Conservation (phyloP, 495 filamentous ascomycete genomes). For the Xylaria telfairii region DNA sequence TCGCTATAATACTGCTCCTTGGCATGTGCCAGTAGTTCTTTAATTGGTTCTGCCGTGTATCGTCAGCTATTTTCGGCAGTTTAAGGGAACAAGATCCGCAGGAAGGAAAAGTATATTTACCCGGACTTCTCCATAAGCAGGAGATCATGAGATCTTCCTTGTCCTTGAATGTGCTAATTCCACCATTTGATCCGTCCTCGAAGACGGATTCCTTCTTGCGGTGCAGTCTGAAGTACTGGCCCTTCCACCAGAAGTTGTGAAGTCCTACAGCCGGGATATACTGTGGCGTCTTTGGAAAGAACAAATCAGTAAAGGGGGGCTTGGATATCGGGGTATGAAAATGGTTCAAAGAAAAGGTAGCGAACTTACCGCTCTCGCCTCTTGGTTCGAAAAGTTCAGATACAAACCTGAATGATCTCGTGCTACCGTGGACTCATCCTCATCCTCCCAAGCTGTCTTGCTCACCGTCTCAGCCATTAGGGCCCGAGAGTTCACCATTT, state of each 20-base stretch:
- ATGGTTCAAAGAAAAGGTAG: neutral
- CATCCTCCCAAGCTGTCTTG: conserved; percentile 59
- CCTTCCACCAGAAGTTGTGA: conserved; percentile 50
- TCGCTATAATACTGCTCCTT: conserved; percentile 57
- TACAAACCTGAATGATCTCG: conserved; percentile 43
- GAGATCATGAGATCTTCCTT: conserved; percentile 50
- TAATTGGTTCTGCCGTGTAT: conserved; percentile 59
- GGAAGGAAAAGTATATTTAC: conserved; percentile 25
- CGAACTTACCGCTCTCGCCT: conserved; percentile 41
- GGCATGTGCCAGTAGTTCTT: conserved; percentile 62
- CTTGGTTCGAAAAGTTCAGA: conserved; percentile 54
- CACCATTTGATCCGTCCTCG: conserved; percentile 33
- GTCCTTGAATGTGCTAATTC: conserved; percentile 43
- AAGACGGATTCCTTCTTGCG: conserved; percentile 45
- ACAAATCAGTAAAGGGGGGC: conserved; percentile 1
- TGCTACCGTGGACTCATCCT: conserved; percentile 45
- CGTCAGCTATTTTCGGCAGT: neutral
- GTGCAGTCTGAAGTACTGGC: conserved; percentile 47
- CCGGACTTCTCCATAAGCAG: conserved; percentile 50
- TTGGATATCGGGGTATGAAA: neutral
- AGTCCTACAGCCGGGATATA: conserved; percentile 49
- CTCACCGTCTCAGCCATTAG: conserved; percentile 63
- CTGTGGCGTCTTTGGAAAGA: conserved; percentile 34
- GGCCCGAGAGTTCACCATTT: conserved; percentile 57
- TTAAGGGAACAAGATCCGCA: neutral